A percentile compares a stretch with the other conserved stretches of the same genome.
Conservation (phyloP, 129 eudicot genomes). For the Rutidosis leptorrhynchoides region DNA sequence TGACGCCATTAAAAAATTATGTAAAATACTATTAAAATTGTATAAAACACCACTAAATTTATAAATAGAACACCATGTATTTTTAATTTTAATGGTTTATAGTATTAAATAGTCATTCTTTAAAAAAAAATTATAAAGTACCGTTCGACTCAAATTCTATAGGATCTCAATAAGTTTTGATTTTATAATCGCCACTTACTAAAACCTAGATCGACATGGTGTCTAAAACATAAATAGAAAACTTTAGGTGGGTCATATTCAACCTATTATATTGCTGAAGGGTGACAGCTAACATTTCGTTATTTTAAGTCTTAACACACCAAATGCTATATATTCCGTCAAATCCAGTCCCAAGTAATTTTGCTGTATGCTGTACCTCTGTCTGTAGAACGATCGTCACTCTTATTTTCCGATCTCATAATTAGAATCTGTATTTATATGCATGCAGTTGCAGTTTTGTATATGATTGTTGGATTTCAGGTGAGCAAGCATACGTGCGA, state of each 20-base stretch:
- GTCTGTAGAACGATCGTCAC: neutral
- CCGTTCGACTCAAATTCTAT: too few relatives aligned
- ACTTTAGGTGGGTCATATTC: neutral
- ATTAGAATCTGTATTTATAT: neutral
- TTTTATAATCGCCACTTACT: too few relatives aligned
- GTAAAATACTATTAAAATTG: too few relatives aligned
- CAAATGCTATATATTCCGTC: constrained; percentile 15
- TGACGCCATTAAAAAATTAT: too few relatives aligned
- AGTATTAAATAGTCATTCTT: too few relatives aligned
- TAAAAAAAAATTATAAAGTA: too few relatives aligned
- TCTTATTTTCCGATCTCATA: neutral
- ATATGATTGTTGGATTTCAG: constrained; percentile 5
- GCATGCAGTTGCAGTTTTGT: neutral
- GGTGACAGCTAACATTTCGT: too few relatives aligned
- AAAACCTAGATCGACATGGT: too few relatives aligned
- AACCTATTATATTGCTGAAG: neutral
- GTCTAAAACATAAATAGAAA: neutral
- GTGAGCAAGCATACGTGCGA: neutral
- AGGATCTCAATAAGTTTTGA: too few relatives aligned
- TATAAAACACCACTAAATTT: too few relatives aligned
- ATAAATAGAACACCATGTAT: too few relatives aligned
- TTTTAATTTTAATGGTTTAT: too few relatives aligned
- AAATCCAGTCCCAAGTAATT: constrained; percentile 3
- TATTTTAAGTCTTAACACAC: neutral
- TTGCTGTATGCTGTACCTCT: neutral